Base-by-base conservation (phyloP, 2,329 filamentous ascomycete genomes). In the Achaetomium macrosporum region DNA sequence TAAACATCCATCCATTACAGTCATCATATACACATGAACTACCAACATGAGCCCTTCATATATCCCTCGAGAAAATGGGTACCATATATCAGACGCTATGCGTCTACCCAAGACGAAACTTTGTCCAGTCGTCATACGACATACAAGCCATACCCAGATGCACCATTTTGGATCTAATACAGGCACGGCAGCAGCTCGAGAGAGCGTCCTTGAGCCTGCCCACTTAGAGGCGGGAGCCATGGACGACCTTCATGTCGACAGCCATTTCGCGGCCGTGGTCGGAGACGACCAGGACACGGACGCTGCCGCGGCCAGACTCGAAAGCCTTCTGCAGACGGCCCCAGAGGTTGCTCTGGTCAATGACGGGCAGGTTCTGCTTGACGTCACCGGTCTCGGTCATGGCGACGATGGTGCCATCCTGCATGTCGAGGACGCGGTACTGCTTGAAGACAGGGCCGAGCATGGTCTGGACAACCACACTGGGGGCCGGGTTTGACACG, bases 381-480 rank as follows among this genome's bases (percentile, higher is more conserved):
- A 99, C 90, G 71, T 99, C 92, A 66, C 93, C 91, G 61, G 86
- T 89, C 87, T 99, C 93, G 70, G 93, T 99, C 91, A 99, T 97
- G 79, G 91, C 91, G 63, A 95, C 90, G 68, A 99, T 75, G 70
- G 57, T 9, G 65, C 82, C 91, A 63, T 95, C 88, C 73, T 90
- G 85, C 73, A 99, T 87, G 79, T 99, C 93, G 59, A 99, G 87
- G 71, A 99, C 92, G 69, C 93, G 91, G 87, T 99, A 99, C 83
- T 97, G 93, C 90, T 97, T 97, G 90, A 97, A 96, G 78, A 97
- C 85, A 60, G 93, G 93, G 66, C 92, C 93, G 63, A 95, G 88
- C 90, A 99, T 97, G 78, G 92, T 97, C 87, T 99, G 93, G 68
- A 99, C 92, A 60, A 97, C 84, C 57, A 99, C 93, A 65, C 89